Evolutionary conservation across 2,329 filamentous ascomycete species (phyloP), one percentile per base, ranked within the genome.

Genomic region (Paecilomyces sp.): DNA sequence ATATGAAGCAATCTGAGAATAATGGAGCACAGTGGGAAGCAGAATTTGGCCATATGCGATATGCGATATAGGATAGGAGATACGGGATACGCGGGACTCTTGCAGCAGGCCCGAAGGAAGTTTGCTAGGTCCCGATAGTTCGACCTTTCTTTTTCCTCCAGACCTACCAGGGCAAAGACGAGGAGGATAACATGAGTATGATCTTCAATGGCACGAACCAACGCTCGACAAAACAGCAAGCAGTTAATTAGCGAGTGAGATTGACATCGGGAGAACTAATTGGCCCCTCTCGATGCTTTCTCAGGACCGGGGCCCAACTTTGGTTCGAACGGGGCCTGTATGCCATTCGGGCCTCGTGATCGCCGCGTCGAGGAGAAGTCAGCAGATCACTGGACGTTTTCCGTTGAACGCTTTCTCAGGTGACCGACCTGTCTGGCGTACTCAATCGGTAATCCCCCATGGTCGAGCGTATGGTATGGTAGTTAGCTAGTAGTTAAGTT

Each of bases 341-440:
- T 56, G 55, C 55, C 15, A 34, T 56, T 56, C 36, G 55, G 33
- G 24, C 30, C 55, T 56, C n/a, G 31, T 25, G 55, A 56, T 56
- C 55, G 55, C 55, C 55, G 33, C 30, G 55, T 25, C 55, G 5
- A 34, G 22, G n/a, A 34, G 36, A 34, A 31, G 33, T 56, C 55
- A 56, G 55, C 55, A 56, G 55, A 56, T 41, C 55, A 56, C 55
- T 56, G 55, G 55, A 55, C 11, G 24, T 24, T 56, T 30, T 47
- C 41, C 41, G n/a, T 47, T 47, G 6, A 41, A 47, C 3, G n/a
- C 15, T 15, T 18, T n/a, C 55, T 56, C 55, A 56, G 55, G 55
- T 56, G 55, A 56, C 55, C 55, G 18, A 47, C n/a, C 25, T 15
- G 24, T 53, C 51, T 53, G 24, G 51, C 51, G 51, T 25, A 12